Evolutionary conservation across 306 rosid genomes (phyloP).

Genomic region (Dalbergia cochinchinensis): DNA sequence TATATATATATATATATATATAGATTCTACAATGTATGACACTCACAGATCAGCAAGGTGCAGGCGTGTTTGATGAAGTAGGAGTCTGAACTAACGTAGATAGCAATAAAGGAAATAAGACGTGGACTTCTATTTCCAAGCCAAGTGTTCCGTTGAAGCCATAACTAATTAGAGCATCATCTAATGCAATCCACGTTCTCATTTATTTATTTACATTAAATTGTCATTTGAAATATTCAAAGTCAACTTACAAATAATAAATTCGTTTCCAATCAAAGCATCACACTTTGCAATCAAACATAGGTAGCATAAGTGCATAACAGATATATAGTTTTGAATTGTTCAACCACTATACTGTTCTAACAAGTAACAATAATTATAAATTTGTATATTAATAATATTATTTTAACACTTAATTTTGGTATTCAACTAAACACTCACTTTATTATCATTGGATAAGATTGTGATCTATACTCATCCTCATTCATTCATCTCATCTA

Average conservation of each 20-base stretch:
- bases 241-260: not conserved
- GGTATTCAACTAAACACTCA: too few species aligned
- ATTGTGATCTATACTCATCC: too few species aligned
- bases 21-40: not conserved
- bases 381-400: too few species aligned
- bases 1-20: too few species aligned
- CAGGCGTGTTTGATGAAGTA: not conserved
- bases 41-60: not conserved
- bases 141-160: not conserved
- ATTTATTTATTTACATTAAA: not conserved
- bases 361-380: not conserved
- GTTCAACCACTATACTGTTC: not conserved
- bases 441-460: too few species aligned
- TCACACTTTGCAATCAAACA: too few species aligned
- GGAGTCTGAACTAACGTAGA: not conserved
- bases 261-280: not conserved
- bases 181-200: not conserved
- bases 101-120: not conserved
- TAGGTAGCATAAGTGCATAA: not conserved
- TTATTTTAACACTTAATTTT: too few species aligned
- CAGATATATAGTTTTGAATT: not conserved
- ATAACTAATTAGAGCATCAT: not conserved
- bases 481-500: too few species aligned
- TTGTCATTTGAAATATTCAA: not conserved
- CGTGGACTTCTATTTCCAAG: not conserved